Evolutionary conservation across 2,329 filamentous ascomycete genomes (phyloP), one percentile per base, ranked within the genome.

Genomic region (Clarireedia monteithiana): DNA sequence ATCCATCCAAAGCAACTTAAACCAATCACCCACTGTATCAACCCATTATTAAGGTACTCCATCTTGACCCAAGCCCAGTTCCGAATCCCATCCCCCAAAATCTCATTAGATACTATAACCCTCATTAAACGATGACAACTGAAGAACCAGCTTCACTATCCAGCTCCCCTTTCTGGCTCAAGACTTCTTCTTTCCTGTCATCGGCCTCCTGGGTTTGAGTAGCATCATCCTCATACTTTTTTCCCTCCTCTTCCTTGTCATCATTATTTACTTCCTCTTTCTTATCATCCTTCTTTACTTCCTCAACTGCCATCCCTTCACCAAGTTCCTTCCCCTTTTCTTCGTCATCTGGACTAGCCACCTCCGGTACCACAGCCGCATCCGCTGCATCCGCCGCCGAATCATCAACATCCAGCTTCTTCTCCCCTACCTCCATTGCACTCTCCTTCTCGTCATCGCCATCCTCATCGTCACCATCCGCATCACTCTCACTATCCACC

Each of bases 401-500:
- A 53, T 57, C 55, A 48, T 57, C 55, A 6, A 57, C 55, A 39
- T 57, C 55, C 10, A 57, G 24, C 2, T 53, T 54, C 14, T 55
- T 56, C 38, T 60, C 53, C 4, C 57, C 55, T 17, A 55, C 52
- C 20, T 59, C 48, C 27, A 48, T 53, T 2, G 20, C n/a, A 38
- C 39, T 17, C 30, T 56, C 46, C 2, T 55, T 52, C 7, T 56
- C 57, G 23, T 55, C 48, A 15, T 53, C 53, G 6, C 23, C 30
- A 14, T 34, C 30, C 30, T 34, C 30, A 38, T 34, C 48, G 65
- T 4, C 75, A 15, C 74, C 74, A 42, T 42, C 39, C 15, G 39
- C 15, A 68, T 77, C 74, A 61, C 71, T 74, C 23, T 73, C 71
- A 38, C 71, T 73, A 3, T 34, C 30, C 63, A 77, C 75, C 55